A percentile compares a stretch with the other conserved stretches of the same genome.
phyloP scores from a whole-genome alignment of 1,284 basidiomycete genomes.

The Cutaneotrichosporon sp. region DNA sequence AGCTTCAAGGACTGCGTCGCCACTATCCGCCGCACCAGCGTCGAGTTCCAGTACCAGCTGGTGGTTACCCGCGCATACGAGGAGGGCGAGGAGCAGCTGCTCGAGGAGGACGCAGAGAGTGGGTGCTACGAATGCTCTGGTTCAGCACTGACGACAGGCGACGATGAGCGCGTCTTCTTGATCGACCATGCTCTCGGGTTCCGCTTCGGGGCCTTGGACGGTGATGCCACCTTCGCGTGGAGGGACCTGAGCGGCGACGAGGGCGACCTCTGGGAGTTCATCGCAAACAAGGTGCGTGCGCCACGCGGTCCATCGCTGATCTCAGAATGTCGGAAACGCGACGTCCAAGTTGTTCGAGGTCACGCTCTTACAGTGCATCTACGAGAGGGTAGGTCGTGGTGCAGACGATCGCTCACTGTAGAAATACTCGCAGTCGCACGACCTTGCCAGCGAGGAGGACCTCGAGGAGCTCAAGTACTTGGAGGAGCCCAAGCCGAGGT shows the following conservation, averaged over 20 bases:
- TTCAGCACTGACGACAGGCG: constrained; percentile 59
- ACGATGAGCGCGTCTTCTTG: constrained; percentile 88
- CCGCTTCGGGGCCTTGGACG: constrained; percentile 71
- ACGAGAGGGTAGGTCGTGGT: constrained; percentile 61
- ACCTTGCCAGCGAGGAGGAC: constrained; percentile 66
- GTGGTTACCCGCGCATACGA: constrained; percentile 94
- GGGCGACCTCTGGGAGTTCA: constrained; percentile 54
- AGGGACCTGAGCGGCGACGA: constrained; percentile 67
- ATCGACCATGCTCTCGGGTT: constrained; percentile 87
- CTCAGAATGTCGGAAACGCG: constrained; percentile 66
- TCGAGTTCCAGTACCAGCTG: constrained; percentile 92
- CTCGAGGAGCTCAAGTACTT: constrained; percentile 69
- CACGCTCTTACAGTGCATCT: constrained; percentile 92
- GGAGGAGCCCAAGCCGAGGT: constrained; percentile 8
- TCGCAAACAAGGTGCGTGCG: constrained; percentile 46
- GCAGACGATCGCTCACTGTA: constrained; percentile 47
- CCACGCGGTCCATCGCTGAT: constrained; percentile 63
- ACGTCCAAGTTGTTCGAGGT: constrained; percentile 87
- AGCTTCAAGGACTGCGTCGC: constrained; percentile 96
- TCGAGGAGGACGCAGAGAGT: constrained; percentile 97
- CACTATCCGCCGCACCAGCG: constrained; percentile 78
- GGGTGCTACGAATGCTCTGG: constrained; percentile 46
- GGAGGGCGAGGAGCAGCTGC: constrained; percentile 88
- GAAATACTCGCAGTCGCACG: constrained; percentile 74
- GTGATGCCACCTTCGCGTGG: constrained; percentile 84